Evolutionary conservation across 2,329 filamentous ascomycete species (phyloP), one percentile per base, ranked within the genome.

Genomic region (Colletotrichum aenigma): DNA sequence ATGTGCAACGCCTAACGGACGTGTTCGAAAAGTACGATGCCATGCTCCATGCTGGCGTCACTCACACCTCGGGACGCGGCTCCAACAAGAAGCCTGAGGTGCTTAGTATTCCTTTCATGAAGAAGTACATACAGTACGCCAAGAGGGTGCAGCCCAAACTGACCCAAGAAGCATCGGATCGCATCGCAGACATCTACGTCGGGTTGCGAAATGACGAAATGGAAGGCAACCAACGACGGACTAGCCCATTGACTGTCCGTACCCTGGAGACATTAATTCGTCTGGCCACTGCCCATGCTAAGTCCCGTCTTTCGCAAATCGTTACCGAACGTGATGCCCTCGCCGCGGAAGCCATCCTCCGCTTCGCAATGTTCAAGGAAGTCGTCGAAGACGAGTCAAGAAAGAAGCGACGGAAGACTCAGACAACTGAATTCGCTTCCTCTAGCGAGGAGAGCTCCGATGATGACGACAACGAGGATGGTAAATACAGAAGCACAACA

Each of bases 91-190:
- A 94, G 78, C 92, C 94, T 7, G 96, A 98, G 83, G 95, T 99
- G 16, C 88, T 99, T 70, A 98, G 95, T 86, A 98, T 99, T 76
- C 95, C 96, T 0, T 99, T 99, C 86, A 96, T 99, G 89, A 99
- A 99, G 88, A 99, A 99, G 86, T 99, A 98, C 85, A 97, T 99
- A 61, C 97, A 99, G 83, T 99, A 99, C 84, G 96, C 97, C 78
- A 99, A 99, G 88, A 90, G 97, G 82, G 91, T 98, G 81, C 97
- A 96, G 90, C 97, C 97, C 0, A 88, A 98, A 55, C 88, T 99
- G 77, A 98, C 96, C 0, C 95, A 97, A 82, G 95, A 95, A 60
- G 96, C 97, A 7, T 95, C 96, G 13, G 95, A 98, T 79, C 95
- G 97, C 78, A 98, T 99, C 81, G 93, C 96, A 48, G 91, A 95